phyloP scores from a whole-genome alignment of 441 rosid genomes.

The Rhodomyrtus psidioides region DNA sequence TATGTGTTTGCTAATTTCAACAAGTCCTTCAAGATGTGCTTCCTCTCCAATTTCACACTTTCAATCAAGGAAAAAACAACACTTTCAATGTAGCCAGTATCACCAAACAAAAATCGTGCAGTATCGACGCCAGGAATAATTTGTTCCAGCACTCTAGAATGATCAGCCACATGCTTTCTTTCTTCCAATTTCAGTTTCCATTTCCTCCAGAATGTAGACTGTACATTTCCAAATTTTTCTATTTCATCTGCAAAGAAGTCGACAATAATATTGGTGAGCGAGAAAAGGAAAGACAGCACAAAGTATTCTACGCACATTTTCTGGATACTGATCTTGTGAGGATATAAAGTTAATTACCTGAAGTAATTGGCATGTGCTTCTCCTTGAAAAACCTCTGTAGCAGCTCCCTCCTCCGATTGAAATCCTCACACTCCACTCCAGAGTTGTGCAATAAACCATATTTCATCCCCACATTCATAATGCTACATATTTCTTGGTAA shows the following conservation, averaged over 20 bases:
- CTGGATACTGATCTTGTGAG: constrained; percentile 1
- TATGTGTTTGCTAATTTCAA: constrained; percentile 59
- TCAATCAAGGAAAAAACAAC: constrained; percentile 58
- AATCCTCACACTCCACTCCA: constrained; percentile 77
- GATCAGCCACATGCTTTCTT: constrained; percentile 70
- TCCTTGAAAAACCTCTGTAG: constrained; percentile 58
- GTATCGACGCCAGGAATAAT: constrained; percentile 89
- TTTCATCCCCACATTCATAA: constrained; percentile 89
- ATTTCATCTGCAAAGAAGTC: constrained; percentile 53
- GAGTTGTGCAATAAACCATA: constrained; percentile 75
- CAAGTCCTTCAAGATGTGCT: constrained; percentile 58
- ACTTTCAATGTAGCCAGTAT: constrained; percentile 47
- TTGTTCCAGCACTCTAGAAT: constrained; percentile 72
- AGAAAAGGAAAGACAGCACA: not conserved
- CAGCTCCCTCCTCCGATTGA: constrained; percentile 68
- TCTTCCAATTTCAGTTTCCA: constrained; percentile 96
- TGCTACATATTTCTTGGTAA: constrained; percentile 83
- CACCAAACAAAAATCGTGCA: constrained; percentile 78
- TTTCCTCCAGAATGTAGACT: constrained; percentile 92
- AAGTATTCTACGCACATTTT: not conserved
- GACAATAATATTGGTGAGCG: not conserved
- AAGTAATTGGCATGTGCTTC: constrained; percentile 51
- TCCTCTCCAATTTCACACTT: constrained; percentile 73
- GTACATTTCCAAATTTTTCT: constrained; percentile 67
- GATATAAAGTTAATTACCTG: constrained; percentile 45